phyloP scores from a whole-genome alignment of 805 yeast species.

The Cyberlindnera xishuangbannaensis region DNA sequence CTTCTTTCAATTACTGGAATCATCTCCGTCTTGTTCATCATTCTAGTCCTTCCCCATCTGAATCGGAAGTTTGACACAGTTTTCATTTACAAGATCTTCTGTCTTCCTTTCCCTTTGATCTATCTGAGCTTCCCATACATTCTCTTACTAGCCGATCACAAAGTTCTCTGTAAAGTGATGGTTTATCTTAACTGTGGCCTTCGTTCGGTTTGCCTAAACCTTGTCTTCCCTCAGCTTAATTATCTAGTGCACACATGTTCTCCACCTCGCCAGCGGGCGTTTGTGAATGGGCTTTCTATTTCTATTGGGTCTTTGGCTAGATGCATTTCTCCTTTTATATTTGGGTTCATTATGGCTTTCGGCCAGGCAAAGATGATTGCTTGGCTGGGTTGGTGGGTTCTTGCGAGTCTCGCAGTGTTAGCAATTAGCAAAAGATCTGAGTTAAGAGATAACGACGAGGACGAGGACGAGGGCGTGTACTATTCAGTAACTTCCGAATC shows the following conservation, averaged over 20 bases:
- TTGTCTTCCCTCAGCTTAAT: conserved; percentile 8
- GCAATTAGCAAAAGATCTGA: conserved; percentile 3
- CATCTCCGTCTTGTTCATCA: conserved; percentile 41
- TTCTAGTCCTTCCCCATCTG: conserved; percentile 25
- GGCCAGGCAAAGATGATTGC: conserved; percentile 3
- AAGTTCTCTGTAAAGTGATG: not conserved
- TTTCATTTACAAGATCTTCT: conserved; percentile 7
- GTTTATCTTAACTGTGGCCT: not conserved
- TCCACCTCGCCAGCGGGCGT: conserved; percentile 8
- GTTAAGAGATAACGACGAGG: conserved; percentile 6
- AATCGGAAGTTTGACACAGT: conserved; percentile 6
- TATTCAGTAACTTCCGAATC: too few relatives aligned
- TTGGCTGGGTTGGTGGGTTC: conserved; percentile 12
- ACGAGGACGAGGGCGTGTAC: conserved; percentile 1
- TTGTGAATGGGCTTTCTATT: conserved; percentile 11
- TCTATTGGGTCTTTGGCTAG: conserved; percentile 6
- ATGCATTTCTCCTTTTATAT: conserved; percentile 6
- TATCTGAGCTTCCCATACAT: conserved; percentile 1
- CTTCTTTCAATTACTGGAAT: conserved; percentile 44
- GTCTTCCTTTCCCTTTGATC: conserved; percentile 5
- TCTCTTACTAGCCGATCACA: not conserved
- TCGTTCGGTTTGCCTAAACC: conserved; percentile 3
- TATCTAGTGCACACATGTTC: conserved; percentile 9
- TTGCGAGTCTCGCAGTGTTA: conserved; percentile 2
- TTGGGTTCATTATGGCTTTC: conserved; percentile 6